phyloP scores from a whole-genome alignment of 257 asterid genomes.

The Perilla frutescens region DNA sequence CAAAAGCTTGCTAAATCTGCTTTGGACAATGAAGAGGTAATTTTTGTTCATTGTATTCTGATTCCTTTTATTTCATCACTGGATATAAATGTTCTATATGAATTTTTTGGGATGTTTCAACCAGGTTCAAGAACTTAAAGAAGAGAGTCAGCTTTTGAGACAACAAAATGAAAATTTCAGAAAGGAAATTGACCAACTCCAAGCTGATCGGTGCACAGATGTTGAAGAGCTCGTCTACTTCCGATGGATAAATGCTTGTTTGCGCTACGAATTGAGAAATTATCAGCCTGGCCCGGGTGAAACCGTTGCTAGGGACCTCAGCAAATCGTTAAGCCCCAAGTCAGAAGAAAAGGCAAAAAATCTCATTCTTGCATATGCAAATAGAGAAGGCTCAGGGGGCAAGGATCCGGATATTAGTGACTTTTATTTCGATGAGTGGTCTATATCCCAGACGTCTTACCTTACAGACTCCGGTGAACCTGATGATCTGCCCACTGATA shows the following conservation, averaged over 20 bases:
- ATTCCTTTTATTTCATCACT: not conserved
- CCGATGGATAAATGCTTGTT: constrained; percentile 93
- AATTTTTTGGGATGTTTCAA: constrained; percentile 2
- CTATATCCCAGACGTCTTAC: constrained; percentile 60
- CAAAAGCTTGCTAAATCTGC: constrained; percentile 58
- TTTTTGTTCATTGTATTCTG: not conserved
- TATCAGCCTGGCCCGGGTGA: constrained; percentile 61
- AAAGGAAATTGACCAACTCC: constrained; percentile 78
- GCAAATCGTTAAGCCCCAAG: constrained; percentile 75
- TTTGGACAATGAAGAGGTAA: constrained; percentile 70
- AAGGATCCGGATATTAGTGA: constrained; percentile 44
- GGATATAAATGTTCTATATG: not conserved
- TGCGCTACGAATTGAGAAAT: constrained; percentile 77
- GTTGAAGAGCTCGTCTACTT: constrained; percentile 91
- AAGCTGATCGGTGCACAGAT: constrained; percentile 64
- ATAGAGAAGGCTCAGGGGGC: constrained; percentile 50
- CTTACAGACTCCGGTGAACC: constrained; percentile 65
- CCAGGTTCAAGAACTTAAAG: constrained; percentile 61
- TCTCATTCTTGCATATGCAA: constrained; percentile 80
- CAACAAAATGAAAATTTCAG: constrained; percentile 62
- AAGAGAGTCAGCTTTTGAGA: constrained; percentile 54
- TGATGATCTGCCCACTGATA: constrained; percentile 51
- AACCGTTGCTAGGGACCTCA: constrained; percentile 77
- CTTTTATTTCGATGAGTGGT: constrained; percentile 62
- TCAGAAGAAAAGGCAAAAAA: constrained; percentile 87